Base-by-base conservation (phyloP, 2,329 filamentous ascomycete genomes). In the Xylariaceae sp. region DNA sequence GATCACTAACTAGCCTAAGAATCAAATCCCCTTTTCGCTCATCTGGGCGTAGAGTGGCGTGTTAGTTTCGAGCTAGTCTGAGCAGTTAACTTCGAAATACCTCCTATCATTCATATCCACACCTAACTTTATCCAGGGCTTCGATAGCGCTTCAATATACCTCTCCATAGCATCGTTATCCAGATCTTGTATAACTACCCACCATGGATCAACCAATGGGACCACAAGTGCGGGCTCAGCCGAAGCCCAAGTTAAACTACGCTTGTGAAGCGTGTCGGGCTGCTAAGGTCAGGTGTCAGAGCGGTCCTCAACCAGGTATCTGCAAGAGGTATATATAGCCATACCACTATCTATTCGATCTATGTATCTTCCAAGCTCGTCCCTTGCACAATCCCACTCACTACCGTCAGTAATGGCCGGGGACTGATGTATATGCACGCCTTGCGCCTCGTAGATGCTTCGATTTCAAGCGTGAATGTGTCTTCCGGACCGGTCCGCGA, bases 211-310 rank as follows among this genome's bases (percentile, higher is more conserved):
- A 60, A 42, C 48, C 61, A 32, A 55, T 32, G 21, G 40, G 50
- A n/a, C 48, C 52, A 40, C 57, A 52, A 65, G 64, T 44, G 41
- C 57, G 60, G 53, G 20, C 54, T 21, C 48, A 46, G 48, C 58
- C 69, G 19, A 62, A 52, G 54, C 51, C 47, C 48, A 73, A 74
- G 52, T 70, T 75, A 52, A 70, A 69, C 72, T 74, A 84, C 71
- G 74, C 81, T 19, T 84, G 81, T 53, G 81, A 84, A 67, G 78
- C 80, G 2, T 84, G 82, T 59, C 73, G 82, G 51, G 73, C 71
- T 10, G 79, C 80, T 54, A 85, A 84, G 71, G 74, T 82, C 20
- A 81, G 79, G 54, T 85, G 82, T 60, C 77, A 77, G 57, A 70
- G 77, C 3, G 79, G 78, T 55, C 72, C 74, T 21, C 76, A 79